phyloP scores from a whole-genome alignment of 805 yeast genomes.

The Dipodascopsis uninucleata region DNA sequence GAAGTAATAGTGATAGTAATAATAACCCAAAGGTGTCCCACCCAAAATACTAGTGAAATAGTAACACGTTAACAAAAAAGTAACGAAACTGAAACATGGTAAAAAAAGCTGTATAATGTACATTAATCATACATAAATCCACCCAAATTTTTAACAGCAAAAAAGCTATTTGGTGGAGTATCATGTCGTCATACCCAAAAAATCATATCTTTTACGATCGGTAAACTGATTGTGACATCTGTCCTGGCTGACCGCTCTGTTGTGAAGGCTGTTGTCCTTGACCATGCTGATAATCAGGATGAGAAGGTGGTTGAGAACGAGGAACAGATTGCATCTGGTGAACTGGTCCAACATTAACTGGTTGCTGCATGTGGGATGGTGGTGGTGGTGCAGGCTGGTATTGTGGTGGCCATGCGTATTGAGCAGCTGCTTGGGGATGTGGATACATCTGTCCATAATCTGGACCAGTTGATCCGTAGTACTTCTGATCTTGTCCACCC shows the following conservation, averaged over 20 bases:
- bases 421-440: constrained; percentile 13
- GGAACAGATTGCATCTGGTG: constrained; percentile 11
- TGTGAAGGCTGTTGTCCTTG: constrained; percentile 17
- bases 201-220: too few relatives aligned
- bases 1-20: too few relatives aligned
- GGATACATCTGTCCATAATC: constrained; percentile 7
- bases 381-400: constrained; percentile 4
- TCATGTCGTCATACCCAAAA: neutral
- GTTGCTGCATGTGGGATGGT: constrained; percentile 2
- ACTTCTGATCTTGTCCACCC: constrained; percentile 13
- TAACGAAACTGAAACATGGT: too few relatives aligned
- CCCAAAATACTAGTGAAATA: too few relatives aligned
- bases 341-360: constrained; percentile 1
- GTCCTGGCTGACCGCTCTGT: constrained; percentile 14
- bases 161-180: too few relatives aligned
- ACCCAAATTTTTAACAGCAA: too few relatives aligned
- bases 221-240: constrained; percentile 18
- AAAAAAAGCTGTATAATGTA: too few relatives aligned
- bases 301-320: constrained; percentile 10
- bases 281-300: constrained; percentile 13
- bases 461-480: constrained; percentile 11
- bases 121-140: too few relatives aligned
- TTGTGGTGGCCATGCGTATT: constrained; percentile 17
- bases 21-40: too few relatives aligned
- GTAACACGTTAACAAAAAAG: too few relatives aligned